Conservation (phyloP, 495 filamentous ascomycete genomes). For the Immersiella caudata region DNA sequence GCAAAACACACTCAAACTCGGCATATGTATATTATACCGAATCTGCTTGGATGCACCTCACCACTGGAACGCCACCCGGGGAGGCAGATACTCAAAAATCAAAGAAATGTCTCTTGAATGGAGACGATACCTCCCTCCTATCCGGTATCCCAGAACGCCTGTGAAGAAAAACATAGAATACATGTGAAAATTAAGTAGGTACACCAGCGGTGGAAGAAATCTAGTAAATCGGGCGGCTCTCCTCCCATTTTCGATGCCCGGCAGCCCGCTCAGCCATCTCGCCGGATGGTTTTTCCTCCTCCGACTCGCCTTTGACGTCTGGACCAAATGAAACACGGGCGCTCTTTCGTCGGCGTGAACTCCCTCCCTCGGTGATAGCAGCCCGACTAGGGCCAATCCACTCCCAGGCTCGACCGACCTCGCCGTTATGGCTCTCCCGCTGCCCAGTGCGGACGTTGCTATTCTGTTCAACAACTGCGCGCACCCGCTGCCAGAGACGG, state of each 20-base stretch:
- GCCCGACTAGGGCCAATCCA: conserved; percentile 80
- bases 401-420: conserved; percentile 89
- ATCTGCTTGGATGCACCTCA: not conserved
- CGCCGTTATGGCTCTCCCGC: conserved; percentile 78
- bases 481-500: conserved; percentile 79
- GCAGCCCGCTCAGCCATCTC: conserved; percentile 15
- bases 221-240: conserved; percentile 68
- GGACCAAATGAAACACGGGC: conserved; percentile 51
- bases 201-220: not conserved
- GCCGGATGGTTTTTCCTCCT: conserved; percentile 9
- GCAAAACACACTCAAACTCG: not conserved
- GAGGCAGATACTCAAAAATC: not conserved
- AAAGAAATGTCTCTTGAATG: not conserved
- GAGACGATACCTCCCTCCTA: not conserved
- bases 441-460: conserved; percentile 87
- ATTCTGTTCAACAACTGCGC: conserved; percentile 84
- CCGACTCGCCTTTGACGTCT: conserved; percentile 36
- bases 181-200: not conserved
- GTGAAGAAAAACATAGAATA: not conserved
- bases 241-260: conserved; percentile 45
- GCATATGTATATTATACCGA: not conserved
- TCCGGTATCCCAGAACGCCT: not conserved
- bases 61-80: not conserved
- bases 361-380: conserved; percentile 40
- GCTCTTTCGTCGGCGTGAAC: conserved; percentile 52